A percentile compares a stretch with the other conserved stretches of the same genome.
Conservation (phyloP, 257 asterid species). For the Salvia hispanica region DNA sequence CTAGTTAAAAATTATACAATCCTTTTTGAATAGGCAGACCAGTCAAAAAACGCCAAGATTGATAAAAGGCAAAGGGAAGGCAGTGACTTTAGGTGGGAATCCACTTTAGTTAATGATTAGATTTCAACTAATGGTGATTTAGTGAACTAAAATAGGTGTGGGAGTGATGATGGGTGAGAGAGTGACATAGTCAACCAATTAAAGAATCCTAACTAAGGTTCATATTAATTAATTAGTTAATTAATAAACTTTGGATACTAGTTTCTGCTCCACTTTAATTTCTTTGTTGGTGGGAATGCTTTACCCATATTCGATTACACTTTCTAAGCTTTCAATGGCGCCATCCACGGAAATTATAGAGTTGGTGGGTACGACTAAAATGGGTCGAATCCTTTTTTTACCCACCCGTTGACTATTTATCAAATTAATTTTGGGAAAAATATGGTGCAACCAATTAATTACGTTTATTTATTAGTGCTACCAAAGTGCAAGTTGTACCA, state of each 20-base stretch:
- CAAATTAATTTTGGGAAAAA: not conserved
- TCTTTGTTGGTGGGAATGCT: slow-evolving; percentile 24
- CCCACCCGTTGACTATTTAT: slow-evolving; percentile 1
- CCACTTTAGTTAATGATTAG: slow-evolving; percentile 21
- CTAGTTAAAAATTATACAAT: too few species aligned
- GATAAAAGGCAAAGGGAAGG: not conserved
- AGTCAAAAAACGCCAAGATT: slow-evolving; percentile 20
- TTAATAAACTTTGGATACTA: slow-evolving; percentile 33
- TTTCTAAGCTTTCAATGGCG: slow-evolving; percentile 37
- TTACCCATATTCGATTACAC: slow-evolving; percentile 6
- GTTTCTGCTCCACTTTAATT: not conserved
- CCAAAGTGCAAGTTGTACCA: not conserved
- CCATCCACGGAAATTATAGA: slow-evolving; percentile 18
- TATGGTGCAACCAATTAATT: not conserved
- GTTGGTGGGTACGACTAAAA: slow-evolving; percentile 17
- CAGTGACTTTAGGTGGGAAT: slow-evolving; percentile 12
- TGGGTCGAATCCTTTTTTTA: slow-evolving; percentile 6
- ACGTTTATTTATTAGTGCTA: too few species aligned
- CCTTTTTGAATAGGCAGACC: not conserved
- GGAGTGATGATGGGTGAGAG: slow-evolving; percentile 24
- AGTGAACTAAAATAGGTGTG: slow-evolving; percentile 15
- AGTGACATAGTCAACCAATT: slow-evolving; percentile 28
- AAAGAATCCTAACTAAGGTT: slow-evolving; percentile 7
- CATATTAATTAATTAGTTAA: too few species aligned
- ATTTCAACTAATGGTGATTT: slow-evolving; percentile 16